Evolutionary conservation across 2,329 filamentous ascomycete genomes (phyloP).

Genomic region (Microascus cirrosus): DNA sequence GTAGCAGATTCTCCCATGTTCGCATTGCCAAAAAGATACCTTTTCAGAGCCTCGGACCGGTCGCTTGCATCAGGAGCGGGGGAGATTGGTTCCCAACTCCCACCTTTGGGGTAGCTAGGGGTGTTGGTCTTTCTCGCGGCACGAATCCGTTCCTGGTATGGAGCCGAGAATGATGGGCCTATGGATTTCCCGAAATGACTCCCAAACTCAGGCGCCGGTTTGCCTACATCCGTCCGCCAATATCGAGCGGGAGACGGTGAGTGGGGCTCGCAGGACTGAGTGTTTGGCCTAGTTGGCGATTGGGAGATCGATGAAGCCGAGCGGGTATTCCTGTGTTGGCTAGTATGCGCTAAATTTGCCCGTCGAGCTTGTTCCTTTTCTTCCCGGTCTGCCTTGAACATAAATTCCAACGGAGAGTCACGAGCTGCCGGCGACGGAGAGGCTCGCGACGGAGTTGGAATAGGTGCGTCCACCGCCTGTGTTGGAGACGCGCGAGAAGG

Average conservation of each 20-base stretch:
- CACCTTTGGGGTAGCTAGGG: conserved; percentile 6
- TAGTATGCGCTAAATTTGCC: background rate
- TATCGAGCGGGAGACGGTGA: conserved; percentile 17
- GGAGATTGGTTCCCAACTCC: conserved; percentile 4
- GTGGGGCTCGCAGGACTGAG: background rate
- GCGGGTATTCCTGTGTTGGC: background rate
- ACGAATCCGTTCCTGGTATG: conserved; percentile 49
- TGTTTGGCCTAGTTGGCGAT: background rate
- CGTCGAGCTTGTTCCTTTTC: conserved; percentile 48
- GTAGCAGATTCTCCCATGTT: background rate
- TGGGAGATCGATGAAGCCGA: conserved; percentile 2
- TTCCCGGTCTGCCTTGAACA: conserved; percentile 79
- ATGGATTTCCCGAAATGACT: conserved; percentile 41
- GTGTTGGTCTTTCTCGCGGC: conserved; percentile 31
- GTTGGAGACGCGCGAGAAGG: background rate
- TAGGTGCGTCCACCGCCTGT: background rate
- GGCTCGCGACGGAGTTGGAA: conserved; percentile 28
- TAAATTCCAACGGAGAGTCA: conserved; percentile 75
- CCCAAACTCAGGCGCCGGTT: conserved; percentile 58
- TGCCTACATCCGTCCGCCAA: conserved; percentile 12
- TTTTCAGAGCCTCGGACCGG: conserved; percentile 41
- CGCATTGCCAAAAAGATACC: conserved; percentile 34
- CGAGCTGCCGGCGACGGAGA: conserved; percentile 20
- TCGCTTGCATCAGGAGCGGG: conserved; percentile 12
- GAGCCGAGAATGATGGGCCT: conserved; percentile 58